phyloP scores from a whole-genome alignment of 108 stramenopile species.

The Mediolabrus comicus region DNA sequence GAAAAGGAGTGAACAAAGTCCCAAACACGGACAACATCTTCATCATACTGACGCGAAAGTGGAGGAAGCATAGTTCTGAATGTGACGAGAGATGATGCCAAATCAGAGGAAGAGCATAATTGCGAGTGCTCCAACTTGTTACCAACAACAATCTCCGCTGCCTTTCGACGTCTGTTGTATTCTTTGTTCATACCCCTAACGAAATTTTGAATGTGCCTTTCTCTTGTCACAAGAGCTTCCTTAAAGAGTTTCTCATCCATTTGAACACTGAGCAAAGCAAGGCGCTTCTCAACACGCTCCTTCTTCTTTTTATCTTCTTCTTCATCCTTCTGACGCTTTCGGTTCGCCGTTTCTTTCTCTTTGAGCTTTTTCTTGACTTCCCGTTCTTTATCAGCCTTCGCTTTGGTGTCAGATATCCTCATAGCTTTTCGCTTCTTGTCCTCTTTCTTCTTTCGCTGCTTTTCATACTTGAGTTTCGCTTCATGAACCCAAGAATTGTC shows the following conservation, averaged over 20 bases:
- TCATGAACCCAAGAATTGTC: constrained; percentile 65
- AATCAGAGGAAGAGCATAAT: not conserved
- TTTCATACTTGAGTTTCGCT: constrained; percentile 50
- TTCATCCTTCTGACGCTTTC: constrained; percentile 66
- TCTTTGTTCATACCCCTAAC: constrained; percentile 70
- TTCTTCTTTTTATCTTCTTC: constrained; percentile 78
- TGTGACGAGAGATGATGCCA: constrained; percentile 17
- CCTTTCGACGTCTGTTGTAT: constrained; percentile 64
- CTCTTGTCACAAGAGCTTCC: constrained; percentile 70
- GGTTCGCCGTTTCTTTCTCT: constrained; percentile 62
- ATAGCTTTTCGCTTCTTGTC: constrained; percentile 19
- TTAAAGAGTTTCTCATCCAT: constrained; percentile 81
- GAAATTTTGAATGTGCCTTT: constrained; percentile 61
- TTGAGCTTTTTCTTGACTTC: constrained; percentile 57
- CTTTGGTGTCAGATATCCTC: constrained; percentile 25
- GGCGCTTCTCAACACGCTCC: constrained; percentile 69
- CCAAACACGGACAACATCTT: constrained; percentile 76
- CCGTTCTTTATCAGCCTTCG: constrained; percentile 38
- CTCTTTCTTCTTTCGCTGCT: constrained; percentile 45
- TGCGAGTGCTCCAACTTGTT: constrained; percentile 35
- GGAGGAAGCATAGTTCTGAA: constrained; percentile 48
- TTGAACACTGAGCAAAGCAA: constrained; percentile 60
- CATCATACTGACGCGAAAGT: constrained; percentile 63
- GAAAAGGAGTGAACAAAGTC: constrained; percentile 78
- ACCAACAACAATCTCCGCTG: constrained; percentile 64